Conservation (phyloP, 352 stramenopile species). For the Aphanomyces astaci region DNA sequence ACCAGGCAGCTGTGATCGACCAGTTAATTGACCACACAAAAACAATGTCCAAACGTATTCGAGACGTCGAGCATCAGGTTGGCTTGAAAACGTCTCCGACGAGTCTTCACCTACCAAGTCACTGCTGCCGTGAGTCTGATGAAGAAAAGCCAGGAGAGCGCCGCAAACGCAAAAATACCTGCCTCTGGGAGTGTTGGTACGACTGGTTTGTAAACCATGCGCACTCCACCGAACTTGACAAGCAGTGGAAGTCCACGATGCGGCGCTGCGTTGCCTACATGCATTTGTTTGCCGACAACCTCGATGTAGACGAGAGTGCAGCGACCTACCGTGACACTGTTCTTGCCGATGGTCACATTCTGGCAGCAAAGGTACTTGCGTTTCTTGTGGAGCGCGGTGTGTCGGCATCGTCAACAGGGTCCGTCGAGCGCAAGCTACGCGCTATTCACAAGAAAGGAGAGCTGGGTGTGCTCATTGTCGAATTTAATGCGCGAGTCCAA, state of each 20-base stretch:
- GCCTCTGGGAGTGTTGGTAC: neutral
- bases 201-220: neutral
- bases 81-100: neutral
- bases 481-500: neutral
- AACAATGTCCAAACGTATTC: neutral
- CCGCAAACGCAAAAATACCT: neutral
- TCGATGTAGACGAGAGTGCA: neutral
- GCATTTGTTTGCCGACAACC: neutral
- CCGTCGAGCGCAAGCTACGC: neutral
- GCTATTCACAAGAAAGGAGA: neutral
- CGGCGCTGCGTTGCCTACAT: neutral
- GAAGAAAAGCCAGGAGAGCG: neutral
- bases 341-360: neutral
- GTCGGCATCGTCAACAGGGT: neutral
- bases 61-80: neutral
- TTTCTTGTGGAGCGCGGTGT: neutral
- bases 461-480: neutral
- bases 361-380: neutral
- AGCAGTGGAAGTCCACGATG: neutral
- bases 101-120: neutral
- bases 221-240: neutral
- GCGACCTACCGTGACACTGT: neutral
- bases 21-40: neutral
- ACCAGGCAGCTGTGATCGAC: neutral
- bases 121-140: neutral